These are phyloP conservation scores for Zymoseptoria passerinii DNA, from an alignment of 2,329 filamentous ascomycete species.

Conservation along the genomic window DNA sequence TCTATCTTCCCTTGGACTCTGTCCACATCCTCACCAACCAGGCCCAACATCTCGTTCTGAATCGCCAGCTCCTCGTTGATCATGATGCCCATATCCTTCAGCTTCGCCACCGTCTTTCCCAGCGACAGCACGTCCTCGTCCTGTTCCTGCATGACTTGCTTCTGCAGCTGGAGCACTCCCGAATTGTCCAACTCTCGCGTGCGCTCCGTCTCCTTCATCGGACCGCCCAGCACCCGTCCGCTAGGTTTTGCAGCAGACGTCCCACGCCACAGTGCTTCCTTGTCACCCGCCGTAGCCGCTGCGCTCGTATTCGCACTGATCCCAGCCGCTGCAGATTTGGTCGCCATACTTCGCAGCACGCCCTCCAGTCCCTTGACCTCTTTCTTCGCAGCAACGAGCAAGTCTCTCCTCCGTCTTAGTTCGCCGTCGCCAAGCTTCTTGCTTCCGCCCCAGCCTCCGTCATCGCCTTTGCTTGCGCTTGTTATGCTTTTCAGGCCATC, in stretches of 20 bases:
- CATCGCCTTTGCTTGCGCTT: slow-evolving; percentile 29
- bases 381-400: slow-evolving; percentile 60
- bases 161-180: slow-evolving; percentile 65
- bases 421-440: slow-evolving; percentile 63
- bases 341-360: slow-evolving; percentile 56
- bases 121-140: slow-evolving; percentile 64
- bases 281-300: slow-evolving; percentile 30
- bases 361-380: slow-evolving; percentile 70
- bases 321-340: slow-evolving; percentile 34
- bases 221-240: slow-evolving; percentile 63
- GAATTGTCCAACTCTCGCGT: slow-evolving; percentile 70
- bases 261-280: slow-evolving; percentile 29
- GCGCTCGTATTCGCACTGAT: slow-evolving; percentile 19
- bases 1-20: slow-evolving; percentile 60
- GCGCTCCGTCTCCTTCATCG: slow-evolving; percentile 62
- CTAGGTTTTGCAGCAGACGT: slow-evolving; percentile 30
- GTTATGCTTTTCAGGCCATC: slow-evolving; percentile 49
- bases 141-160: slow-evolving; percentile 65
- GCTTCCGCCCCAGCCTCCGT: slow-evolving; percentile 30
- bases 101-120: slow-evolving; percentile 58
- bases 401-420: slow-evolving; percentile 60
- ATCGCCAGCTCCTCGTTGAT: slow-evolving; percentile 66
- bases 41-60: slow-evolving; percentile 62
- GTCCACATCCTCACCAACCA: slow-evolving; percentile 58
- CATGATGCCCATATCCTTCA: slow-evolving; percentile 68